phyloP scores from a whole-genome alignment of 441 rosid species.

The Adansonia madagascariensis region DNA sequence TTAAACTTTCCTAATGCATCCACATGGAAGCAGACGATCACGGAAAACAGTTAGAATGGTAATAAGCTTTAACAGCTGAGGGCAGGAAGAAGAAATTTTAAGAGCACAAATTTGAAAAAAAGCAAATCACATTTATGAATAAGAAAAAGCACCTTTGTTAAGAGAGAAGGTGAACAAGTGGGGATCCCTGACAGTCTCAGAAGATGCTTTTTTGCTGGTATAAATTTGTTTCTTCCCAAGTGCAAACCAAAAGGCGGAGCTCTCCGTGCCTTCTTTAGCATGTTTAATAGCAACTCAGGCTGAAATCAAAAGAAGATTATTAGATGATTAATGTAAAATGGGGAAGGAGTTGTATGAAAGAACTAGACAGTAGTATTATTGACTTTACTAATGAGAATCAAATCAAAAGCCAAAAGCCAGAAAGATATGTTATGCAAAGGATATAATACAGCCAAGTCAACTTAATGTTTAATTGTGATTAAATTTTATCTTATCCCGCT shows the following conservation, averaged over 20 bases:
- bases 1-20: slow-evolving; percentile 79
- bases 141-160: slow-evolving; percentile 60
- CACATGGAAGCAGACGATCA: slow-evolving; percentile 49
- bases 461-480: not conserved
- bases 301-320: slow-evolving; percentile 33
- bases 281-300: slow-evolving; percentile 86
- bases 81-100: slow-evolving; percentile 1
- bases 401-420: not conserved
- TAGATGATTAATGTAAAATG: slow-evolving; percentile 15
- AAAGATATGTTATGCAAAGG: not conserved
- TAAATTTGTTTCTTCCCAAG: slow-evolving; percentile 94
- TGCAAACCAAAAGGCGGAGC: slow-evolving; percentile 90
- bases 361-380: not conserved
- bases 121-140: slow-evolving; percentile 25
- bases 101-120: slow-evolving; percentile 5
- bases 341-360: not conserved
- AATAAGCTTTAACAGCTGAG: slow-evolving; percentile 29
- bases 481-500: not conserved
- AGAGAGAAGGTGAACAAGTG: slow-evolving; percentile 74
- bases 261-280: slow-evolving; percentile 99
- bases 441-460: not conserved
- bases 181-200: slow-evolving; percentile 77
- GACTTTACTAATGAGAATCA: not conserved
- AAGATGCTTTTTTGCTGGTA: slow-evolving; percentile 67
- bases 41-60: slow-evolving; percentile 51